Percentiles rank a stretch among this genome's conserved stretches.
These are phyloP conservation scores for Capillidium heterosporum DNA, from an alignment of 371 early-diverging fungal genomes.

Conservation along the genomic window DNA sequence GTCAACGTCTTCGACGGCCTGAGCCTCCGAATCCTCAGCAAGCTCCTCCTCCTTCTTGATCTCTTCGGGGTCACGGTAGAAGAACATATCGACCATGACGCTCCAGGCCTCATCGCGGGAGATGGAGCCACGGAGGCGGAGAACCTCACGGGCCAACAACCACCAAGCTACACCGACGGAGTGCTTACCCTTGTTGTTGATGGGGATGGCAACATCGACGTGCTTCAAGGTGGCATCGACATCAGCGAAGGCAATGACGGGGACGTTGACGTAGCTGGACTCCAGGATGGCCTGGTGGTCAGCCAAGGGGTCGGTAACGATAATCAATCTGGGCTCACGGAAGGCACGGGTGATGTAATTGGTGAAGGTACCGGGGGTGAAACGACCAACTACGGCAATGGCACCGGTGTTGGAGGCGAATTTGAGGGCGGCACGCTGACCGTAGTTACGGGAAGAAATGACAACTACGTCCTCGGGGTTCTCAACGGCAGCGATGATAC, in stretches of 20 bases:
- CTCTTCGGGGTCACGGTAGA: constrained; percentile 92
- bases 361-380: constrained; percentile 99
- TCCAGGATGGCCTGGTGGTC: constrained; percentile 98
- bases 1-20: constrained; percentile 10
- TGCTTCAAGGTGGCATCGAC: constrained; percentile 85
- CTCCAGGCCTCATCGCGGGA: constrained; percentile 70
- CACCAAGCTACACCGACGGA: constrained; percentile 95
- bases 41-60: constrained; percentile 67
- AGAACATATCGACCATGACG: constrained; percentile 98
- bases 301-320: constrained; percentile 95
- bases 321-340: constrained; percentile 95
- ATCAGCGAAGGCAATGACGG: constrained; percentile 96
- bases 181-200: constrained; percentile 98
- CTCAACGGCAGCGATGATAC: constrained; percentile 90
- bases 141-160: constrained; percentile 93
- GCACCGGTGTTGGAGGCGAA: constrained; percentile 95
- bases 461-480: constrained; percentile 92
- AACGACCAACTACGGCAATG: constrained; percentile 95
- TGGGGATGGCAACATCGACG: constrained; percentile 99
- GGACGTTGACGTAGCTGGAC: constrained; percentile 98
- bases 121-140: constrained; percentile 89
- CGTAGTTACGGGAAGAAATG: constrained; percentile 91
- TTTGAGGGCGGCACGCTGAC: constrained; percentile 97
- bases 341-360: constrained; percentile 97
- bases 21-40: constrained; percentile 12